These are phyloP conservation scores for Delitschia confertaspora DNA, from an alignment of 495 filamentous ascomycete species.

Conservation along the genomic window DNA sequence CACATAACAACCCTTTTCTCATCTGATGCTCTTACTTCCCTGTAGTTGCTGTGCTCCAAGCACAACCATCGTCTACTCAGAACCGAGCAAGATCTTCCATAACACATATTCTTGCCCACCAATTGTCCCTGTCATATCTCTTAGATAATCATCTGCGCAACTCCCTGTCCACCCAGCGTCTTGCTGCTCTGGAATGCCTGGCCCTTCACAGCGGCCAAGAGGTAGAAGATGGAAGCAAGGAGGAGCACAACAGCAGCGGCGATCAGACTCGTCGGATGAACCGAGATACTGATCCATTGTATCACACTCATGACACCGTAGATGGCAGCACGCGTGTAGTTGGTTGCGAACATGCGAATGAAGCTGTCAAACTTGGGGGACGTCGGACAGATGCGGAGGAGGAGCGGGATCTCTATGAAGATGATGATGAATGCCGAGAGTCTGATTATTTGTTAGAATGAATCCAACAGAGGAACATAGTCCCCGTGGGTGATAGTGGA, in stretches of 20 bases:
- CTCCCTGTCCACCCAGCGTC: slow-evolving; percentile 86
- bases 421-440: slow-evolving; percentile 75
- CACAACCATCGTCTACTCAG: no score
- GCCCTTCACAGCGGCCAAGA: slow-evolving; percentile 73
- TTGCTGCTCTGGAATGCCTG: slow-evolving; percentile 96
- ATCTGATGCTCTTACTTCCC: no score
- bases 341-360: slow-evolving; percentile 86
- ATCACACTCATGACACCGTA: slow-evolving; percentile 72
- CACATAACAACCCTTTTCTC: no score
- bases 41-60: no score
- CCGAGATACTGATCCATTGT: slow-evolving; percentile 70
- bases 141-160: slow-evolving; percentile 98
- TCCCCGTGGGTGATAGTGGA: not conserved
- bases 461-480: not conserved
- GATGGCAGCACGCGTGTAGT: slow-evolving; percentile 93
- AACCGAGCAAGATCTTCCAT: no score
- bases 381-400: slow-evolving; percentile 95
- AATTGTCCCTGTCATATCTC: no score
- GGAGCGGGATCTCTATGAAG: slow-evolving; percentile 94
- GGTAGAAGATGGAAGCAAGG: slow-evolving; percentile 72
- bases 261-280: slow-evolving; percentile 58
- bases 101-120: no score
- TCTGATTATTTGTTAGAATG: slow-evolving; percentile 39
- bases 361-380: slow-evolving; percentile 79
- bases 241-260: slow-evolving; percentile 77